Conservation (phyloP, 2,329 filamentous ascomycete genomes). For the Talaromyces rugulosus region DNA sequence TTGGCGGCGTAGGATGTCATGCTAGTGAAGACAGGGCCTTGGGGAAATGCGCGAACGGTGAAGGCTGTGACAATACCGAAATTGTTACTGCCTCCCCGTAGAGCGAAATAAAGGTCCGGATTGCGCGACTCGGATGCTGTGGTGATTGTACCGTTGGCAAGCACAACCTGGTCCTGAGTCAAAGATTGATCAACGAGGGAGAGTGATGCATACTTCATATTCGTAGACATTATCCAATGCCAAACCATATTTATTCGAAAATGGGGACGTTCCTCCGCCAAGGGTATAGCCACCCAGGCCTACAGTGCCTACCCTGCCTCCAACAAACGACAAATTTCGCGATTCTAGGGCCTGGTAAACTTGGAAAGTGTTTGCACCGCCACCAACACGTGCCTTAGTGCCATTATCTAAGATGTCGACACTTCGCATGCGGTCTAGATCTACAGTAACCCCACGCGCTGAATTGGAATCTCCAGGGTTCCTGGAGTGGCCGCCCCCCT, state of each 20-base stretch:
- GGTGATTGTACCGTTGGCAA: no score
- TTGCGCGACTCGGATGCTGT: no score
- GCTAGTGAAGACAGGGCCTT: not conserved
- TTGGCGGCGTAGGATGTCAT: no score
- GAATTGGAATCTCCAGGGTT: not conserved
- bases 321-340: not conserved
- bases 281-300: not conserved
- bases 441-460: not conserved
- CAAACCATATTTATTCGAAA: not conserved
- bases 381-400: not conserved
- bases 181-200: no score
- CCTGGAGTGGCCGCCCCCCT: not conserved
- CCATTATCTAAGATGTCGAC: not conserved
- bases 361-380: not conserved
- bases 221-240: not conserved
- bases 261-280: not conserved
- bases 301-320: not conserved
- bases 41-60: not conserved
- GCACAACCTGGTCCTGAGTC: no score
- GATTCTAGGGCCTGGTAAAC: slow-evolving; percentile 1
- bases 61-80: slow-evolving; percentile 2
- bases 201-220: not conserved
- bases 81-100: not conserved
- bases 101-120: not conserved
- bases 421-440: not conserved